phyloP scores from a whole-genome alignment of 345 rosid genomes.

The Euphorbia peplus region DNA sequence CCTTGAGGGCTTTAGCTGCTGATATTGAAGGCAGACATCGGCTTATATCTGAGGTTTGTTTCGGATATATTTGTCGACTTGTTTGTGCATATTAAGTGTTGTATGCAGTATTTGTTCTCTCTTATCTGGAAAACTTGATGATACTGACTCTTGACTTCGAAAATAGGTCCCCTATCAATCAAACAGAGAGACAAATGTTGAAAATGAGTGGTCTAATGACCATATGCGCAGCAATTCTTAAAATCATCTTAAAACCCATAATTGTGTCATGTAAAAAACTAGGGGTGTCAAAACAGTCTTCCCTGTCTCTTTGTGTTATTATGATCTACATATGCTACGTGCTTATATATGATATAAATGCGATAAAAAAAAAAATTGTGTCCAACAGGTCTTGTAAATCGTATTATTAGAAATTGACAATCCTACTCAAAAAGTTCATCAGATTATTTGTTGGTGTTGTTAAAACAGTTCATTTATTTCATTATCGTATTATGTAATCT shows the following conservation, averaged over 20 bases:
- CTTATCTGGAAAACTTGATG: neutral
- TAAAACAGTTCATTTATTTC: no score
- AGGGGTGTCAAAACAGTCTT: no score
- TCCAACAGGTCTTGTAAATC: no score
- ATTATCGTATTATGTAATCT: no score
- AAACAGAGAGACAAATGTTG: neutral
- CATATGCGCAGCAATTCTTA: neutral
- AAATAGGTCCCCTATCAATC: neutral
- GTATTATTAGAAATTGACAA: no score
- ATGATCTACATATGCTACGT: no score
- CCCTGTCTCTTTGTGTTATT: no score
- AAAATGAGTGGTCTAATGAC: neutral
- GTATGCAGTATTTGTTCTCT: constrained; percentile 7
- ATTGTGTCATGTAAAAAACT: neutral
- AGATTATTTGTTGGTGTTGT: no score
- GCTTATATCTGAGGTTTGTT: constrained; percentile 64
- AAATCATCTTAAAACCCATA: neutral
- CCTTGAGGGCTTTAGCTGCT: constrained; percentile 60
- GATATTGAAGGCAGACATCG: constrained; percentile 69
- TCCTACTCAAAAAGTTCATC: no score
- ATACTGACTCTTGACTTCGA: neutral
- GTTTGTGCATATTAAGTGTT: constrained; percentile 1
- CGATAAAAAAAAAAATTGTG: no score
- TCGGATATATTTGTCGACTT: constrained; percentile 13
- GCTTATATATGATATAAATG: no score